Evolutionary conservation across 495 filamentous ascomycete species (phyloP).

Genomic region (Xylaria flabelliformis): DNA sequence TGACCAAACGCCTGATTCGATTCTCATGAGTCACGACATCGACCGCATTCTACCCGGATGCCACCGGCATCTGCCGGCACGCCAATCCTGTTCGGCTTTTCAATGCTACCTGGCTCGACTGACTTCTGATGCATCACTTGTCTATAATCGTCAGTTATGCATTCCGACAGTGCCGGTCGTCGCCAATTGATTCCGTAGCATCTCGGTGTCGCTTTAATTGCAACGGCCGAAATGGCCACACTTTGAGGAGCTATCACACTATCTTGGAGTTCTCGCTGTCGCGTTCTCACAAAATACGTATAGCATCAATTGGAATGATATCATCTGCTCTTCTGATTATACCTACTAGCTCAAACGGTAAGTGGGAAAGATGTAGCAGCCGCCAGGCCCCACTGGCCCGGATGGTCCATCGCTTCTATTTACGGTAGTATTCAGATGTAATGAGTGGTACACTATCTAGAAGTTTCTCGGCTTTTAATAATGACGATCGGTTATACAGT

Average conservation of each 20-base stretch:
- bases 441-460: neutral
- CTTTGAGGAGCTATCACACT: neutral
- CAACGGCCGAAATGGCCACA: neutral
- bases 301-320: neutral
- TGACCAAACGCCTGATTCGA: slow-evolving; percentile 18
- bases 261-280: neutral
- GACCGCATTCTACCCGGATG: slow-evolving; percentile 17
- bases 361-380: neutral
- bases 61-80: slow-evolving; percentile 23
- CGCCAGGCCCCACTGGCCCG: neutral
- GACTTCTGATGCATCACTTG: neutral
- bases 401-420: neutral
- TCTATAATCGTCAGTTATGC: neutral
- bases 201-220: slow-evolving; percentile 18
- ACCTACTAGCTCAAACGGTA: neutral
- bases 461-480: slow-evolving; percentile 5
- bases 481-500: neutral
- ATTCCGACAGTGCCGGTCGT: slow-evolving; percentile 18
- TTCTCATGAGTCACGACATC: slow-evolving; percentile 25
- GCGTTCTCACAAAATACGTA: neutral
- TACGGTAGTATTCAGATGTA: neutral
- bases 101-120: slow-evolving; percentile 5
- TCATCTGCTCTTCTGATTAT: neutral
- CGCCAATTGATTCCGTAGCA: neutral
- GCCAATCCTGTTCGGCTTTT: neutral